Conservation (phyloP, 208 protist species). For the Leishmania braziliensis region DNA sequence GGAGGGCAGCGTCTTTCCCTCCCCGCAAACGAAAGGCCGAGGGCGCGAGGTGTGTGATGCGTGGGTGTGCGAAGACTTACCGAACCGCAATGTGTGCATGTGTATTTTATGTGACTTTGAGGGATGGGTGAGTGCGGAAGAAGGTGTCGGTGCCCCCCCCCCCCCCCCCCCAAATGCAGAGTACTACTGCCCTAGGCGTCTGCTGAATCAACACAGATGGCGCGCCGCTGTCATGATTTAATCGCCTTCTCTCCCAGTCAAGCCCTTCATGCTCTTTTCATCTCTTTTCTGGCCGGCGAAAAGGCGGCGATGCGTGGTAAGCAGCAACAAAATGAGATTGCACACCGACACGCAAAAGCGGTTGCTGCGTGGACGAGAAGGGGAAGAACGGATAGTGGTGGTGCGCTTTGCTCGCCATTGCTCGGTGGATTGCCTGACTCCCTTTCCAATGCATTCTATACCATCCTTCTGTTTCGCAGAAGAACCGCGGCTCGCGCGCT, state of each 20-base stretch:
- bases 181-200: background rate
- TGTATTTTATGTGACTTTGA: background rate
- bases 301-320: background rate
- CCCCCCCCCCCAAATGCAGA: background rate
- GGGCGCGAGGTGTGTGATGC: background rate
- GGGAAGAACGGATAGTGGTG: background rate
- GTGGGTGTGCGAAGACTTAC: background rate
- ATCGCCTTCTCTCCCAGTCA: background rate
- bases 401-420: background rate
- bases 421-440: background rate
- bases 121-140: no score
- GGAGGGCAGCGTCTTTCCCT: background rate
- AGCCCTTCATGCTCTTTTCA: background rate
- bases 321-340: background rate
- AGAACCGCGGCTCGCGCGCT: background rate
- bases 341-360: background rate
- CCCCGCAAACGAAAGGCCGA: background rate
- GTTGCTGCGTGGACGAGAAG: no score
- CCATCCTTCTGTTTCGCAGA: background rate
- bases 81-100: background rate
- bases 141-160: background rate
- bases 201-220: background rate
- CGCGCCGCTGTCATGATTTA: background rate
- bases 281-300: background rate
- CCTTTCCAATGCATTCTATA: background rate